A percentile compares a stretch with the other conserved stretches of the same genome.
Evolutionary conservation across 768 basidiomycete species (phyloP).

Genomic region (Fistulinella prunicolor): DNA sequence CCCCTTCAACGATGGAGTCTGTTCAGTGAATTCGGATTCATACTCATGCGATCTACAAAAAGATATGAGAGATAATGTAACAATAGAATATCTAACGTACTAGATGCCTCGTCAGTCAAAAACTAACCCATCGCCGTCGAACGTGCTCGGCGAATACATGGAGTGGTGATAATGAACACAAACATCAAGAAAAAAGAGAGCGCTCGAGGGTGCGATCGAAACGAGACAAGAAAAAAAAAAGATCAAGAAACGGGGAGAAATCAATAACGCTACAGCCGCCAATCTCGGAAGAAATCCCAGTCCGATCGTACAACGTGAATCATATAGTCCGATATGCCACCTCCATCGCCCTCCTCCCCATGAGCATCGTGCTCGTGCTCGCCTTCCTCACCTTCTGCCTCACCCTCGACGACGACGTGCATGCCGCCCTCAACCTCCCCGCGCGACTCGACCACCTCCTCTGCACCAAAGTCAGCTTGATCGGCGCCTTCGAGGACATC

Average conservation of each 20-base stretch:
- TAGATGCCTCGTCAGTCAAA: background rate
- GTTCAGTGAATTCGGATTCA: no score
- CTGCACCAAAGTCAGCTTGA: conserved; percentile 73
- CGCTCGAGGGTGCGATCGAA: background rate
- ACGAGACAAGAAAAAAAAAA: background rate
- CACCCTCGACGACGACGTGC: conserved; percentile 29
- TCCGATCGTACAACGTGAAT: conserved; percentile 60
- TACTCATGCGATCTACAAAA: no score
- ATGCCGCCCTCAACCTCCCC: conserved; percentile 28
- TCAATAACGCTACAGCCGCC: conserved; percentile 47
- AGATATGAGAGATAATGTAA: conserved; percentile 17
- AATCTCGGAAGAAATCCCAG: conserved; percentile 69
- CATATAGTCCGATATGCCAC: conserved; percentile 85
- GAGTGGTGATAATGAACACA: conserved; percentile 10
- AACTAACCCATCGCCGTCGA: background rate
- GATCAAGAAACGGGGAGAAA: background rate
- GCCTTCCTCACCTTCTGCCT: conserved; percentile 36
- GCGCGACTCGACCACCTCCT: conserved; percentile 29
- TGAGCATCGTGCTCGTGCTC: conserved; percentile 29
- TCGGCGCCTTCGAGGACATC: conserved; percentile 73
- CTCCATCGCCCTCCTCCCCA: conserved; percentile 57
- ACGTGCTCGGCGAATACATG: background rate
- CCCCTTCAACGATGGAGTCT: no score
- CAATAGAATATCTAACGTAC: conserved; percentile 12
- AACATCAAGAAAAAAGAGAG: no score